Evolutionary conservation across 225 moss, liverwort and hornwort genomes (phyloP).

Genomic region (Sphagnum tenellum): DNA sequence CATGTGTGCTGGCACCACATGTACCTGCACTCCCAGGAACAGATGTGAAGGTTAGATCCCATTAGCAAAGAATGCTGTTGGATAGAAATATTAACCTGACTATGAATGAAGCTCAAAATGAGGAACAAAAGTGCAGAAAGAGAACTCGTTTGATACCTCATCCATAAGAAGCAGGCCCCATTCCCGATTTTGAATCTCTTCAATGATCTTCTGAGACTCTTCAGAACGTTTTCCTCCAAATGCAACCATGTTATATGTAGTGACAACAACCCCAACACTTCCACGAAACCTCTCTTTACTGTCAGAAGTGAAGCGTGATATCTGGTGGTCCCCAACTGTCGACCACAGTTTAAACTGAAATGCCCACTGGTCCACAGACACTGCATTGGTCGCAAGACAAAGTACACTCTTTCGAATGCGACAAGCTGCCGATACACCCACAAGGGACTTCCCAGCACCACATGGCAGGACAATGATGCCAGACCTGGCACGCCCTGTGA

Average conservation of each 20-base stretch:
- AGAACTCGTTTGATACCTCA: constrained; percentile 21
- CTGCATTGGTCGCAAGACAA: constrained; percentile 93
- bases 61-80: background rate
- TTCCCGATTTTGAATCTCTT: constrained; percentile 91
- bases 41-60: no score
- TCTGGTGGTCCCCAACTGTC: constrained; percentile 89
- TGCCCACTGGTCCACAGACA: constrained; percentile 99
- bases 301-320: constrained; percentile 94
- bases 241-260: constrained; percentile 99
- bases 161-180: constrained; percentile 99
- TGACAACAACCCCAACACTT: constrained; percentile 93
- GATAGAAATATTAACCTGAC: no score
- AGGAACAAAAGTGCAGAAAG: no score
- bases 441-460: constrained; percentile 98
- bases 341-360: constrained; percentile 99
- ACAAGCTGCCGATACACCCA: constrained; percentile 99
- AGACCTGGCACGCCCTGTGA: constrained; percentile 92
- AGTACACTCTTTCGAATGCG: constrained; percentile 91
- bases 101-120: no score
- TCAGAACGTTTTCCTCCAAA: constrained; percentile 98
- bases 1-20: constrained; percentile 93
- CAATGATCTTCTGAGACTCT: constrained; percentile 98
- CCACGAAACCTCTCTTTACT: constrained; percentile 96
- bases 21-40: constrained; percentile 44
- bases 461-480: constrained; percentile 98